phyloP scores from a whole-genome alignment of 2,329 filamentous ascomycete species.

The Penicillium sp. region DNA sequence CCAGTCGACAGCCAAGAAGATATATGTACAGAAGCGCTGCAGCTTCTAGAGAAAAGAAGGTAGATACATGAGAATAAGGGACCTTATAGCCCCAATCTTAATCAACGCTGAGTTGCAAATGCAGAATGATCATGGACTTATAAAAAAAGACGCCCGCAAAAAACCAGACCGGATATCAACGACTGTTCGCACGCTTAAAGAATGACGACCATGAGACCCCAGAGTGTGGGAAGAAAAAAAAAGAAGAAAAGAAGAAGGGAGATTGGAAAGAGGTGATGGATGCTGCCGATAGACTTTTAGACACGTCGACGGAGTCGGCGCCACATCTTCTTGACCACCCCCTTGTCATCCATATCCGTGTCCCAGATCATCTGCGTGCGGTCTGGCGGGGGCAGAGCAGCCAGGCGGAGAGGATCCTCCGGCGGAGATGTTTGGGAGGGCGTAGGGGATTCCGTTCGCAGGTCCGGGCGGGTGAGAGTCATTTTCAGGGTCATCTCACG shows the following conservation, averaged over 20 bases:
- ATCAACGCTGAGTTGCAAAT: conserved; percentile 7
- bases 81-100: not conserved
- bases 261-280: not conserved
- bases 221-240: not conserved
- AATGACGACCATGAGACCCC: conserved; percentile 1
- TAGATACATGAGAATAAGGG: conserved; percentile 17
- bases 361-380: conserved; percentile 47
- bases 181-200: conserved; percentile 7
- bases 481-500: conserved; percentile 95
- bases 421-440: conserved; percentile 59
- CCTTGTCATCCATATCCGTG: conserved; percentile 42
- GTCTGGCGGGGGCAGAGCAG: conserved; percentile 51
- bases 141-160: not conserved
- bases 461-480: conserved; percentile 88
- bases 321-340: conserved; percentile 48
- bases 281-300: not conserved
- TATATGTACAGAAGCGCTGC: conserved; percentile 18
- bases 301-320: conserved; percentile 40
- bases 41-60: not conserved
- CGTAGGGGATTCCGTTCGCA: conserved; percentile 55
- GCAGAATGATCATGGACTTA: conserved; percentile 1
- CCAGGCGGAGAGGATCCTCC: conserved; percentile 58
- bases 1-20: not conserved
- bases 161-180: not conserved
- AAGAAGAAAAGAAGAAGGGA: not conserved